Conservation (phyloP, 768 basidiomycete genomes). For the Daedaleopsis nitida region DNA sequence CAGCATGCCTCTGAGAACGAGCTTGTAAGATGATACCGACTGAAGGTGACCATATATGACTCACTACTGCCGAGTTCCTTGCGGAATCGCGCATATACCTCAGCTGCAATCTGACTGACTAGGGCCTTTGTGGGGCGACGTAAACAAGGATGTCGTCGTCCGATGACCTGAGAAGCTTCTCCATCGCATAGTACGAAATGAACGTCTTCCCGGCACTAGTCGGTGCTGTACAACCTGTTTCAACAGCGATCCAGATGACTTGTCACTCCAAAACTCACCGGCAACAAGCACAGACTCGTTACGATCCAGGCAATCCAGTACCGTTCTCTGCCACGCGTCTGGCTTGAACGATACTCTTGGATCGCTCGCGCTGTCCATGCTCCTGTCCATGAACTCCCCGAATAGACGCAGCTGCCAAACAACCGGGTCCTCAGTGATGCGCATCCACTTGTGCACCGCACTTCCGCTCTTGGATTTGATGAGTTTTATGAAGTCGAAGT, state of each 20-base stretch:
- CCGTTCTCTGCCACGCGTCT: conserved; percentile 70
- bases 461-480: conserved; percentile 45
- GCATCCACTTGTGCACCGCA: conserved; percentile 53
- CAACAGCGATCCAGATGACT: background rate
- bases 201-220: conserved; percentile 79
- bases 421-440: conserved; percentile 55
- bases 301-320: conserved; percentile 63
- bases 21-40: background rate
- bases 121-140: conserved; percentile 75
- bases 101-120: conserved; percentile 71
- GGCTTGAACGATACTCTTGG: conserved; percentile 62
- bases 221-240: conserved; percentile 45
- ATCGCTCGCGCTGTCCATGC: conserved; percentile 65
- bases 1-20: conserved; percentile 51
- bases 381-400: conserved; percentile 72
- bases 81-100: conserved; percentile 70
- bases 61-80: conserved; percentile 48
- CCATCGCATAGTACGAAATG: conserved; percentile 79
- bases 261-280: conserved; percentile 40
- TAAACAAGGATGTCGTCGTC: conserved; percentile 73
- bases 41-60: background rate
- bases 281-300: conserved; percentile 65
- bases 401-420: conserved; percentile 71
- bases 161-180: conserved; percentile 59
- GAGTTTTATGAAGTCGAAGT: conserved; percentile 61